Base-by-base conservation (phyloP, 495 filamentous ascomycete species). In the Annulohypoxylon moriforme region DNA sequence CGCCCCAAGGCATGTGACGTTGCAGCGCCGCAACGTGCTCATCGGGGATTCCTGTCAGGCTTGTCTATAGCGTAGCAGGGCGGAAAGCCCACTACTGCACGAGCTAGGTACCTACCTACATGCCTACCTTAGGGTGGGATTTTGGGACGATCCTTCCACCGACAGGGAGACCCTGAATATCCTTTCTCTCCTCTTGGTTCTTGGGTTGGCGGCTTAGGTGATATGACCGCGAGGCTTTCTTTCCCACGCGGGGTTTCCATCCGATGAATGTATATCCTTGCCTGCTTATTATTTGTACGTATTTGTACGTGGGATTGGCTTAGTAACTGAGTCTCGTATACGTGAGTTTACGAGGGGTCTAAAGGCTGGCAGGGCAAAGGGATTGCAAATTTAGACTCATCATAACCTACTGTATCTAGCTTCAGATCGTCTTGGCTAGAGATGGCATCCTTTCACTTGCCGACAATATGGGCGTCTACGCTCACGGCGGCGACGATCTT, bases 371-470 rank as follows among this genome's bases (percentile, higher is more conserved):
- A 14, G 18, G 24, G 22, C 25, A 29, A 18, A 38, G 16, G 34
- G 6, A 42, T 10, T 25, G 13, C 9, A 1, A 58, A 40, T 27
- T 31, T 5, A 58, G 10, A 58, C 31, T 58, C 4, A 20, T 38
- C n/a, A n/a, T n/a, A n/a, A n/a, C n/a, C n/a, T 16, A 38, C 18
- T n/a, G 16, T 44, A 4, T 34, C 14, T 16, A 24, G 22, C 20
- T 13, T 8, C 18, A 42, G 14, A 11, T 55, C 14, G 2, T 29
- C 22, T 44, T 16, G 13, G 9, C 20, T 10, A 10, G 27, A 58
- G n/a, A 76, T 76, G 74, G 33, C 50, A n/a, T 42, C 44, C 16
- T 20, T 60, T 33, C 24, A 60, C n/a, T 40, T 65, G 33, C 59
- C 65, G 20, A 60, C 50, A 13, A 13, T 69, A 38, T 76, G 74